These are phyloP conservation scores for Kwoniella europaea DNA, from an alignment of 768 basidiomycete genomes.

Conservation along the genomic window DNA sequence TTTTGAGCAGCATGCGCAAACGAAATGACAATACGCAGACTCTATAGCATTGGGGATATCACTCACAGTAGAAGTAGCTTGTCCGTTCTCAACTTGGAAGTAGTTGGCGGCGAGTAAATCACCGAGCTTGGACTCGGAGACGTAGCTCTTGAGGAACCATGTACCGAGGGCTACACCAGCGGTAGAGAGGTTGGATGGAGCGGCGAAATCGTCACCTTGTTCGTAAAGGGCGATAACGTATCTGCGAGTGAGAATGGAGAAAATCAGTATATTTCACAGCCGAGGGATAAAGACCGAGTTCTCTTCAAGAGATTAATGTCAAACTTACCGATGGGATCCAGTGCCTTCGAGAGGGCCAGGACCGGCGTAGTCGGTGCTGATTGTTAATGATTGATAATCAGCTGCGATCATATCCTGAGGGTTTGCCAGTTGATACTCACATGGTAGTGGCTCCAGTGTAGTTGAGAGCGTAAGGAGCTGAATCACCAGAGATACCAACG, in stretches of 20 bases:
- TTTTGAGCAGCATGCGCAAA: no score
- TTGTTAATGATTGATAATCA: constrained; percentile 51
- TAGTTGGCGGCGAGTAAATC: constrained; percentile 72
- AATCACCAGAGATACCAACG: constrained; percentile 56
- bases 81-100: constrained; percentile 74
- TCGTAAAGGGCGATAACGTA: constrained; percentile 71
- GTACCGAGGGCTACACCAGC: constrained; percentile 64
- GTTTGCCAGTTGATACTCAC: constrained; percentile 22
- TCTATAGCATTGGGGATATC: not conserved
- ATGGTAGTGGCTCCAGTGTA: constrained; percentile 48
- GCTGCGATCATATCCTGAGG: not conserved
- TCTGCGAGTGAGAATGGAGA: constrained; percentile 56
- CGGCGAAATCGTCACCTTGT: constrained; percentile 69
- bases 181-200: constrained; percentile 66
- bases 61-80: constrained; percentile 63
- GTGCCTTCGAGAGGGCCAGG: constrained; percentile 72
- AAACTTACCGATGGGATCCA: constrained; percentile 71
- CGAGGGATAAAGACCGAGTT: no score
- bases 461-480: constrained; percentile 47
- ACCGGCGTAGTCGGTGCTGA: constrained; percentile 71
- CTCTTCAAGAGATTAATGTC: no score
- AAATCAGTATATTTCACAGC: not conserved
- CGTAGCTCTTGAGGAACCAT: constrained; percentile 68
- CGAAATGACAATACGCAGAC: no score
- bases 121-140: constrained; percentile 66